Base-by-base conservation (phyloP, 169 alveolate genomes). In the Plasmodium gonderi region DNA sequence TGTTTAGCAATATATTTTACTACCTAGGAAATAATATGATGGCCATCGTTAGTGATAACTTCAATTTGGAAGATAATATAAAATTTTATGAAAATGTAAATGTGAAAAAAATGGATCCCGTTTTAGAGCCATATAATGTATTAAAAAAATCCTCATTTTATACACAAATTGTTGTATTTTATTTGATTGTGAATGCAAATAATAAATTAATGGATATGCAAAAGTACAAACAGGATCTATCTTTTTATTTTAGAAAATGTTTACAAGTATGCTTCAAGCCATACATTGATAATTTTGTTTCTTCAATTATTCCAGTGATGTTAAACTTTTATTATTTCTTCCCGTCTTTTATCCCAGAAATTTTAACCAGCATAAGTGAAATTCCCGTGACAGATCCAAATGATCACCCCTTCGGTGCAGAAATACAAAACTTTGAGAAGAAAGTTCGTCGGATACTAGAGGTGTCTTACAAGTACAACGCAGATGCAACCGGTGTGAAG, bases 151-250 rank as follows among this genome's bases (percentile, higher is more conserved):
- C 93, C 2, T 1, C 79, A 9, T 87, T 87, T 67, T 87, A 87
- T 67, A 29, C 72, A 23, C 93, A 87, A 33, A n/a, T 87, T 23
- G 89, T 87, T 54, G 89, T 87, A 6, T 87, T 87, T 29, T 87
- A 87, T 14, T 31, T 87, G 4, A 87, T 87, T 60, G 36, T 87
- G 44, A 75, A 87, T 76, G 69, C 89, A 4, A 87, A 87, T 14
- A 87, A 87, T 31, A 29, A 75, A 7, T 40, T 65, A 40, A 60
- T 87, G 38, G 69, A 74, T 54, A 54, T 23, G 44, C 49, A 82
- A 33, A 33, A 29, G 2, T 87, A 87, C 12, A 40, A 38, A 31
- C 40, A 76, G 36, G 45, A 17, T 20, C 44, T 87, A 5, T 64
- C 67, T 9, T n/a, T 17, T 4, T 77, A 40, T 29, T 87, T 87